Base-by-base conservation (phyloP, 2,329 filamentous ascomycete genomes). In the Rasamsonia emersonii region DNA sequence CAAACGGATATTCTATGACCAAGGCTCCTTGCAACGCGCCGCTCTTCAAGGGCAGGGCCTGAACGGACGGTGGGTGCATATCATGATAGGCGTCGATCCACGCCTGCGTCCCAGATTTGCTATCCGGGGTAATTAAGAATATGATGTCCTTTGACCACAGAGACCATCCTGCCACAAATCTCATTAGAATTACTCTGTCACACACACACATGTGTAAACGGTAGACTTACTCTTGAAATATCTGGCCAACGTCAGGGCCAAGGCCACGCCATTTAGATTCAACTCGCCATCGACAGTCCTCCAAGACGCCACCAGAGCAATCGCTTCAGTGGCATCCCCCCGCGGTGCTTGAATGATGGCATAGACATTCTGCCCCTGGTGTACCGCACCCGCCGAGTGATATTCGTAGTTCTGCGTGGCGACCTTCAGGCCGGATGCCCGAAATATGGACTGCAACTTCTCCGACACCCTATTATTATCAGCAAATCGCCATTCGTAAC, bases 131-230 rank as follows among this genome's bases (percentile, higher is more conserved):
- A 28, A 98, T 73, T 4, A 98, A 63, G 46, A 98, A 77, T 37
- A 98, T 89, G 45, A 98, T 94, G 56, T 98, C 91, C 61, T 98
- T 98, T 37, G 88, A 95, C 91, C 91, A 98, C 17, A 98, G 71
- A 32, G 86, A 95, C 91, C 91, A 98, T 46, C 82, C 75, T 79
- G 30, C 17, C 26, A 35, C 17, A n/a, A n/a, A 25, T 6, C 3
- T 17, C 7, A 18, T 56, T 19, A 52, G 42, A 30, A 35, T 34
- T 20, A 9, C 25, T 18, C 27, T 14, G 15, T 10, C 10, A 18
- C 3, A 20, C 3, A 15, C 14, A n/a, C n/a, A n/a, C 5, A 20
- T 7, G 9, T 20, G 17, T 8, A 15, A 9, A 29, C 16, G 7
- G 18, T 20, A 21, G 9, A 26, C 67, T 18, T 50, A 76, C 83